Evolutionary conservation across 139 green algal genomes (phyloP).

Genomic region (Coelastrella sp.): DNA sequence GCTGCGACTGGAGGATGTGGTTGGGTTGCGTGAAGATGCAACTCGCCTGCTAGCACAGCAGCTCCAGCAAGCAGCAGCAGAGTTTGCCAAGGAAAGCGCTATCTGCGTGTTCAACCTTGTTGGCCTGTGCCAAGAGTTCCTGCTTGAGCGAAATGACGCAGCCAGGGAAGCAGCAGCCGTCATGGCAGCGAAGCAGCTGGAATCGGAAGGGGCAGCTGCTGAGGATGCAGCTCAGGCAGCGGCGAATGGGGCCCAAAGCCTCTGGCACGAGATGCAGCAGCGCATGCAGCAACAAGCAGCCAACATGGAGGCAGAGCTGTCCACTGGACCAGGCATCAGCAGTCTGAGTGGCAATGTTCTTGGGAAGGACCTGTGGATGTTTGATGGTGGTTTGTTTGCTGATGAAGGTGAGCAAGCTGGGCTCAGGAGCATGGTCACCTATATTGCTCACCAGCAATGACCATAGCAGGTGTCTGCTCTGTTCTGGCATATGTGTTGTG

Average conservation of each 20-base stretch:
- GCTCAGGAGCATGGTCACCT: too few species aligned
- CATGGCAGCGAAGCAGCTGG: conserved; percentile 29
- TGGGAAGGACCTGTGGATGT: conserved; percentile 35
- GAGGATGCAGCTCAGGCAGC: conserved; percentile 12
- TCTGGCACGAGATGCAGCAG: conserved; percentile 78
- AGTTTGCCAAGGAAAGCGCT: neutral
- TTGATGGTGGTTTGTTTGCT: conserved; percentile 64
- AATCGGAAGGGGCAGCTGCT: neutral
- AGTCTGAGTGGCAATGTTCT: conserved; percentile 16
- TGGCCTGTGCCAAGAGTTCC: conserved; percentile 59
- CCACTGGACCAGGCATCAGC: neutral
- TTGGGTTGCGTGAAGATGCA: conserved; percentile 26
- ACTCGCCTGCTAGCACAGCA: neutral
- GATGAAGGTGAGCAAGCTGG: conserved; percentile 43
- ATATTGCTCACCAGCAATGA: too few species aligned
- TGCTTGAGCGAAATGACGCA: conserved; percentile 68
- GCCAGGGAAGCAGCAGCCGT: neutral
- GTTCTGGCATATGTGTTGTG: too few species aligned
- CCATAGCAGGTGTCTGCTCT: too few species aligned
- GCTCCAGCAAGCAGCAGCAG: conserved; percentile 13
- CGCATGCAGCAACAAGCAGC: conserved; percentile 26
- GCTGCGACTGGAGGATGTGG: conserved; percentile 10
- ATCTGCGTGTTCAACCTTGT: conserved; percentile 83
- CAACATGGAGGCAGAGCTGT: conserved; percentile 34
- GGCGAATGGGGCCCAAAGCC: conserved; percentile 38